Evolutionary conservation across 805 yeast genomes (phyloP), one percentile per base, ranked within the genome.

Genomic region (Lachancea meyersii): DNA sequence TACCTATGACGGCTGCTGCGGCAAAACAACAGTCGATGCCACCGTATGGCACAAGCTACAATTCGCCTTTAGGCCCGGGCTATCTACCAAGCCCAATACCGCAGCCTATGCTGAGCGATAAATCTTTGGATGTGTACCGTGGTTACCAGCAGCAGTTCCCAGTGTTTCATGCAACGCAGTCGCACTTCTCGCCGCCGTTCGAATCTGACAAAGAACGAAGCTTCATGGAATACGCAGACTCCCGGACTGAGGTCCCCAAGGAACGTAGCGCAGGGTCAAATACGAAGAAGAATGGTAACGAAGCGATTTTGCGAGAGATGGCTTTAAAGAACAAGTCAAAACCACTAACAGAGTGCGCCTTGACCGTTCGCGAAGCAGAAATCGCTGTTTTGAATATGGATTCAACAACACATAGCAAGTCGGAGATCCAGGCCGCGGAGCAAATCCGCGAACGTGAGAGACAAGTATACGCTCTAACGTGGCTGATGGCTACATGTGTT

Each of bases 391-490:
- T 57, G n/a, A 54, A 57, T 35, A 53, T 58, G 55, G 59, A 60
- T 34, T 48, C 64, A 2, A 49, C 60, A 23, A 48, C 55, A 7
- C 56, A 57, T 22, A 45, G 60, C 16, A 55, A 59, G 47, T 48
- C 64, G 10, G 48, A 56, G 13, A 49, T 56, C 22, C 62, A 53
- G 40, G 42, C 49, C 43, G 59, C 59, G 42, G 68, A 67, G 48
- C 64, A 59, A 38, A 55, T 51, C 23, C 69, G 68, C 37, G 86
- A 82, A 51, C 69, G 77, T 44, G 82, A 78, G 54, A 72, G 80
- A 41, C 96, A 86, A 60, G 68, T 85, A 1, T 85, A 86, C 61
- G 96, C 89, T 10, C 74, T 86, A 76, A 76, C 83, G 2, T 86
- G 94, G 85, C 68, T 88, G 33, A 69, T 82, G 64, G 77, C 79